Percentiles rank a stretch among this genome's conserved stretches.
These are phyloP conservation scores for Kandelia obovata DNA, from an alignment of 345 rosid genomes.

Conservation along the genomic window DNA sequence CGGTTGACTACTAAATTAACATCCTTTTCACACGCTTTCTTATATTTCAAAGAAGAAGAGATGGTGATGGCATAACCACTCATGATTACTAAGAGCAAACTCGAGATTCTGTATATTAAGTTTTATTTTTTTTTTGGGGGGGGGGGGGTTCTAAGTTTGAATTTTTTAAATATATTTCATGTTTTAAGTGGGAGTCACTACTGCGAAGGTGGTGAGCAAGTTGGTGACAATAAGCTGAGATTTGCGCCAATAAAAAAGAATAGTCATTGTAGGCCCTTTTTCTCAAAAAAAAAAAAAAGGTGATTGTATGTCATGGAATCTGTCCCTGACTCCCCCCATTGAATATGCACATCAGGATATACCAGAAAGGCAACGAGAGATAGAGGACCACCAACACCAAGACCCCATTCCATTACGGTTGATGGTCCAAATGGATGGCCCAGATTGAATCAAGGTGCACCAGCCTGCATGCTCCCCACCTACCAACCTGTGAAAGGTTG, in stretches of 20 bases:
- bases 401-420: conserved; percentile 9
- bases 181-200: too few relatives aligned
- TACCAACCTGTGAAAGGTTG: conserved; percentile 35
- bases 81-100: too few relatives aligned
- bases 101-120: too few relatives aligned
- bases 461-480: conserved; percentile 18
- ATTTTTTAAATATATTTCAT: too few relatives aligned
- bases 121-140: too few relatives aligned
- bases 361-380: neutral
- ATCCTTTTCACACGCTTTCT: neutral
- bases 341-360: conserved; percentile 15
- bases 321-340: neutral
- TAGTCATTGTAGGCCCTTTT: too few relatives aligned
- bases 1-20: neutral
- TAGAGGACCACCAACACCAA: conserved; percentile 16
- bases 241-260: too few relatives aligned
- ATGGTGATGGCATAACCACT: too few relatives aligned
- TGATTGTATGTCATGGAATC: conserved; percentile 8
- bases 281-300: neutral
- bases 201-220: too few relatives aligned
- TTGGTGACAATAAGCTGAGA: too few relatives aligned
- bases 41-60: too few relatives aligned
- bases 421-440: conserved; percentile 20
- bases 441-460: conserved; percentile 21
- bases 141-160: too few relatives aligned